A percentile compares a stretch with the other conserved stretches of the same genome.
These are phyloP conservation scores for Penicillium sp. DNA, from an alignment of 2,329 filamentous ascomycete genomes.

Conservation along the genomic window DNA sequence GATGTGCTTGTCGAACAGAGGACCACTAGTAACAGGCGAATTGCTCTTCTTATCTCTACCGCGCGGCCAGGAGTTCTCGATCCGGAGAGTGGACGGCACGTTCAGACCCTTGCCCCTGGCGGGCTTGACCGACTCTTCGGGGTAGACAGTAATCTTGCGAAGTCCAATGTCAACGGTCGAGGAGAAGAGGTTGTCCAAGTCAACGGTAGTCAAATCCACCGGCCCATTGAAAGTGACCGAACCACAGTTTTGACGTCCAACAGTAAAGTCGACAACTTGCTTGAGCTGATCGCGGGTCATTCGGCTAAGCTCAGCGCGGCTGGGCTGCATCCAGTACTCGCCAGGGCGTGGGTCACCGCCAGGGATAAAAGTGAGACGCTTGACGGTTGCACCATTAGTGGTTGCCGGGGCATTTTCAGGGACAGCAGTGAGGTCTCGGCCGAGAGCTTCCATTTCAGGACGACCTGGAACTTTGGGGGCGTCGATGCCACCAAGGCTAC, in stretches of 20 bases:
- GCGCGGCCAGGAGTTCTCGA: conserved; percentile 91
- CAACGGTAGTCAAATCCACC: conserved; percentile 75
- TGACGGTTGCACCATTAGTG: conserved; percentile 36
- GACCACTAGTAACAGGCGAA: conserved; percentile 57
- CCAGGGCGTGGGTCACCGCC: conserved; percentile 58
- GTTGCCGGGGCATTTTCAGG: conserved; percentile 54
- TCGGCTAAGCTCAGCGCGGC: conserved; percentile 66
- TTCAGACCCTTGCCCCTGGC: conserved; percentile 83
- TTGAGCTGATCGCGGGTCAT: conserved; percentile 78
- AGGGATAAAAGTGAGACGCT: conserved; percentile 28
- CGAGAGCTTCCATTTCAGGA: conserved; percentile 67
- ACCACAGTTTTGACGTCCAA: conserved; percentile 79
- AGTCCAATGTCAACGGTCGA: conserved; percentile 71
- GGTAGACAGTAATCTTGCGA: conserved; percentile 85
- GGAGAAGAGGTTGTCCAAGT: conserved; percentile 74
- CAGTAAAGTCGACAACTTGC: conserved; percentile 68
- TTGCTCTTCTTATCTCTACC: conserved; percentile 56
- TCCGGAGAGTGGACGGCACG: conserved; percentile 78
- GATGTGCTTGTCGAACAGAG: conserved; percentile 74
- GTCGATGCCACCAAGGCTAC: conserved; percentile 46
- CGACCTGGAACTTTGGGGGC: conserved; percentile 19
- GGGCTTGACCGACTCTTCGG: conserved; percentile 70
- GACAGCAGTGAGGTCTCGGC: conserved; percentile 72
- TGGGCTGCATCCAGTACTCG: conserved; percentile 82
- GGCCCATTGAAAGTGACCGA: conserved; percentile 74